These are phyloP conservation scores for Geosmithia putterillii DNA, from an alignment of 2,329 filamentous ascomycete species.

Conservation along the genomic window DNA sequence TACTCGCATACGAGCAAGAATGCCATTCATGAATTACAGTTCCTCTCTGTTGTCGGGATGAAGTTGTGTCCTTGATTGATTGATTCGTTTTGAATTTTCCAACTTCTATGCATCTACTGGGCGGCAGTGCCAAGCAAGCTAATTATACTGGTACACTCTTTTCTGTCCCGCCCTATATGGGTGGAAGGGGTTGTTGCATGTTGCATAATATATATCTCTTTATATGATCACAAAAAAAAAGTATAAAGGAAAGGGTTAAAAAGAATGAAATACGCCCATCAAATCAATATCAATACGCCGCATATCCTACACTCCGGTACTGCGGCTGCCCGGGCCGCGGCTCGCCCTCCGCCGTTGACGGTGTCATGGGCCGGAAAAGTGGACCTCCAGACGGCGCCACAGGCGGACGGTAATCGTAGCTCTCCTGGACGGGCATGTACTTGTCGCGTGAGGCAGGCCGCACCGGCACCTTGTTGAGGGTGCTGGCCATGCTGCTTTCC, in stretches of 20 bases:
- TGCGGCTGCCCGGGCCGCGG: background rate
- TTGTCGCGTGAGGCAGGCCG: conserved; percentile 20
- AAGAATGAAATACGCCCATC: background rate
- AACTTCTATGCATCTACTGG: too few species aligned
- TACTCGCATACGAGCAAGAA: too few species aligned
- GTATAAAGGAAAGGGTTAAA: background rate
- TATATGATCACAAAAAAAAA: background rate
- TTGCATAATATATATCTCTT: background rate
- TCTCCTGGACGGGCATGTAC: conserved; percentile 13
- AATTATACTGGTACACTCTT: background rate
- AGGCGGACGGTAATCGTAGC: conserved; percentile 4
- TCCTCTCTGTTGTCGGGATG: too few species aligned
- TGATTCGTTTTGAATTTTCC: too few species aligned
- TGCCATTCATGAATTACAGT: too few species aligned
- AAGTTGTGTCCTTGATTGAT: too few species aligned
- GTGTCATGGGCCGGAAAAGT: conserved; percentile 24
- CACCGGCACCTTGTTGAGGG: conserved; percentile 19
- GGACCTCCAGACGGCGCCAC: conserved; percentile 13
- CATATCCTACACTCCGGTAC: background rate
- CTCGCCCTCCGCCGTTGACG: conserved; percentile 14
- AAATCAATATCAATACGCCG: background rate
- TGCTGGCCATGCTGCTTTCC: conserved; percentile 21
- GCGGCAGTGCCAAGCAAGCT: too few species aligned
- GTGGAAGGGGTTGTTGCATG: background rate
- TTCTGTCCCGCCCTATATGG: too few species aligned